Conservation (phyloP, 2,329 filamentous ascomycete genomes). For the Biscogniauxia marginata region DNA sequence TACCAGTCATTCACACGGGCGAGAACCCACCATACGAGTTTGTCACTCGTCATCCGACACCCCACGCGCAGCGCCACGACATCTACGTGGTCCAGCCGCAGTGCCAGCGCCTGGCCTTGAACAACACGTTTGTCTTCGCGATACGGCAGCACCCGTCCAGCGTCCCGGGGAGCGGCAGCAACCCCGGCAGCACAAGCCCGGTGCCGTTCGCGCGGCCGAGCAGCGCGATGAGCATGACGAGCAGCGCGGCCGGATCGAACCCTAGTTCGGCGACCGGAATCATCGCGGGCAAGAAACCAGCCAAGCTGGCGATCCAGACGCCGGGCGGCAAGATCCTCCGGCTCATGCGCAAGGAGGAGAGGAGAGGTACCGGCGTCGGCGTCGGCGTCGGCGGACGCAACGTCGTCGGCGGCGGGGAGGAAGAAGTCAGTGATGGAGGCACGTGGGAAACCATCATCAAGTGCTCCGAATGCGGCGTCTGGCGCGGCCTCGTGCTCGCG, state of each 20-base stretch:
- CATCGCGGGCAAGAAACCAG: constrained; percentile 71
- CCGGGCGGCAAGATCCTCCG: constrained; percentile 93
- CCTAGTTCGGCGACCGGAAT: constrained; percentile 53
- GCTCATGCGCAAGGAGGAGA: constrained; percentile 77
- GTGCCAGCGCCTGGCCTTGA: constrained; percentile 80
- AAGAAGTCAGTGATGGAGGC: constrained; percentile 66
- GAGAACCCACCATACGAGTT: constrained; percentile 96
- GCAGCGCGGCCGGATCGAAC: constrained; percentile 55
- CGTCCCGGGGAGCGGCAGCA: constrained; percentile 37
- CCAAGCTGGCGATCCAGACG: constrained; percentile 92
- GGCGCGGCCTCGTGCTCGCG: constrained; percentile 78
- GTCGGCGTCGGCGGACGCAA: constrained; percentile 44
- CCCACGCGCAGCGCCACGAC: constrained; percentile 95
- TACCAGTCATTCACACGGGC: constrained; percentile 88
- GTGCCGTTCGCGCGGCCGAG: constrained; percentile 60
- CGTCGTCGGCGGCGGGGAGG: constrained; percentile 40
- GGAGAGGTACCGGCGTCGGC: constrained; percentile 44
- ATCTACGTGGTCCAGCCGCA: constrained; percentile 97
- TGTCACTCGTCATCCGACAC: constrained; percentile 87
- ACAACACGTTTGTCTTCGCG: constrained; percentile 97
- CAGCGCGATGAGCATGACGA: constrained; percentile 65
- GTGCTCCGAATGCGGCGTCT: constrained; percentile 77
- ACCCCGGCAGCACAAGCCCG: constrained; percentile 51
- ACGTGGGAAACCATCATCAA: constrained; percentile 92
- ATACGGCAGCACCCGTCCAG: constrained; percentile 84